Base-by-base conservation (phyloP, 805 yeast genomes). In the Saccharomycopsis vini region DNA sequence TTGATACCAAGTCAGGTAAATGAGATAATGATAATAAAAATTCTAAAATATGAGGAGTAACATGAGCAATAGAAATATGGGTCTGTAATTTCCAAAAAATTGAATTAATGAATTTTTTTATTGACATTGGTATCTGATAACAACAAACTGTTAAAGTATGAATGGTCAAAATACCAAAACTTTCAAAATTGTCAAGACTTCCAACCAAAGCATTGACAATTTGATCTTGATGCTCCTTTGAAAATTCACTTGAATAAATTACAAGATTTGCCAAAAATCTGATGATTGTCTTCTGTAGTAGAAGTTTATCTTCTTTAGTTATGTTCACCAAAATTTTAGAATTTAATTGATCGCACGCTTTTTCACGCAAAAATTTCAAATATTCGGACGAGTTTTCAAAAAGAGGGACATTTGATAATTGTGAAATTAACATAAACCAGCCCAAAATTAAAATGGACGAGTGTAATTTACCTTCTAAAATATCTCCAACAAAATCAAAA, bases 81-180 rank as follows among this genome's bases (percentile, higher is more conserved):
- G 84, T 79, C 54, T 85, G 95, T 32, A 88, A 62, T 42, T 75
- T 74, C n/a, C 81, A 75, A 49, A 87, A 67, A 9, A 88, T 75
- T n/a, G 76, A 77, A 6, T 79, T 68, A 29, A 86, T 57, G 52
- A 68, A 81, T 54, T 80, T 79, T 57, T 80, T 82, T 44, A 88
- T 69, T 0, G 90, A 76, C 9, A 69, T 57, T 1, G 95, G 94
- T 28, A 83, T 68, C 56, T 85, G 95, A 57, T 82, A 86, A 56
- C 95, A 81, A 52, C 90, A 82, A 2, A 82, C 69, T 4, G 82
- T 77, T 46, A 89, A 63, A 35, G 81, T 79, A 52, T 86, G 87
- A 23, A 88, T 73, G 51, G 87, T 76, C 2, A 94, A 87, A 29
- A 80, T 73, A 0, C 87, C 84, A 0, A 94, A 77, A 48, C 75